Evolutionary conservation across 306 rosid genomes (phyloP).

Genomic region (Ammopiptanthus mongolicus): DNA sequence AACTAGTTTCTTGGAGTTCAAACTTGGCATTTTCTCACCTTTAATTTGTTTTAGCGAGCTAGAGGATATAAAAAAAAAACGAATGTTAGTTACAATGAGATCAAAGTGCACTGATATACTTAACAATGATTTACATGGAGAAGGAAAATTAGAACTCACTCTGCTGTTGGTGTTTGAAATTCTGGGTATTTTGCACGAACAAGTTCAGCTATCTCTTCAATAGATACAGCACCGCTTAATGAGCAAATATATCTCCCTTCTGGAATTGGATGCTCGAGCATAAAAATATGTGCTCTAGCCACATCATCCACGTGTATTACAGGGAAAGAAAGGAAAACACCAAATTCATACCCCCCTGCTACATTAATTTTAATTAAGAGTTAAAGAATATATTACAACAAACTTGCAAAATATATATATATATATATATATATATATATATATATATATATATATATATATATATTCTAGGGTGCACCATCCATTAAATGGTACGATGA

Average conservation of each 20-base stretch:
- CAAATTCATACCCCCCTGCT: background rate
- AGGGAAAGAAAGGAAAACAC: background rate
- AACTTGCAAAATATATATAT: too few species aligned
- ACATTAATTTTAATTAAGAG: background rate
- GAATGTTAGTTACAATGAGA: background rate
- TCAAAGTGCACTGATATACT: too few species aligned
- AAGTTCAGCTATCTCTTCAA: slow-evolving; percentile 4
- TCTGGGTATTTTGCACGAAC: background rate
- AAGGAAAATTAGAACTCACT: slow-evolving; percentile 29
- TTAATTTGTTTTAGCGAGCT: slow-evolving; percentile 21
- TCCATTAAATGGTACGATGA: too few species aligned
- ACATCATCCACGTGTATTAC: slow-evolving; percentile 44
- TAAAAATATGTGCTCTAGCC: slow-evolving; percentile 41
- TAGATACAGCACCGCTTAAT: background rate
- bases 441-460: too few species aligned
- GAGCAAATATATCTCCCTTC: slow-evolving; percentile 47
- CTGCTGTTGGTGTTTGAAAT: slow-evolving; percentile 19
- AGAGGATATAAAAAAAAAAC: background rate
- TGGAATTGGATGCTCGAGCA: slow-evolving; percentile 31
- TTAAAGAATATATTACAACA: background rate
- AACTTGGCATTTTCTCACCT: background rate
- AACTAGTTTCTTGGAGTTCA: slow-evolving; percentile 41
- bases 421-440: too few species aligned
- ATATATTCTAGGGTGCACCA: too few species aligned
- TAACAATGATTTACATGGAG: background rate